Conservation (phyloP, 1,284 basidiomycete species). For the Rhodotorula sp. region DNA sequence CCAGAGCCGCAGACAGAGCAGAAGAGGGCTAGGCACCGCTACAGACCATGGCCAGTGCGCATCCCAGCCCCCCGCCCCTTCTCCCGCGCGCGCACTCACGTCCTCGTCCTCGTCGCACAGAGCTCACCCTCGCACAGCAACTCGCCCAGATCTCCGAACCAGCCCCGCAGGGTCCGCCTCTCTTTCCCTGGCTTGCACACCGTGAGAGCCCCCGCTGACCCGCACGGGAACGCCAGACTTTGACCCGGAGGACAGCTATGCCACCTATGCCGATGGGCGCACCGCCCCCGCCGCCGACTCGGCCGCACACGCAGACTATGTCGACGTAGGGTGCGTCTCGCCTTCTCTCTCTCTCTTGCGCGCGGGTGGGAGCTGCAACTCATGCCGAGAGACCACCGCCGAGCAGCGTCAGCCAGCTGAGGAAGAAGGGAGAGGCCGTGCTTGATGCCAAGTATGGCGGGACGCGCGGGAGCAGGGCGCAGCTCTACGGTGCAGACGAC, state of each 20-base stretch:
- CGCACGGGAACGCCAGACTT: slow-evolving; percentile 57
- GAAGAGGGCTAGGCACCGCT: too few species aligned
- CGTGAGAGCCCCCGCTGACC: background rate
- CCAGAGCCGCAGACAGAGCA: too few species aligned
- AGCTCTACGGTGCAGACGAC: slow-evolving; percentile 56
- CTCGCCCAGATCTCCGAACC: slow-evolving; percentile 73
- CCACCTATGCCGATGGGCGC: slow-evolving; percentile 48
- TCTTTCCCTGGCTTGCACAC: background rate
- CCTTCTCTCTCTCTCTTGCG: slow-evolving; percentile 19
- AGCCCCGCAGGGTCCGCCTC: slow-evolving; percentile 61
- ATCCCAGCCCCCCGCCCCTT: too few species aligned
- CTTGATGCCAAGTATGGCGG: slow-evolving; percentile 67
- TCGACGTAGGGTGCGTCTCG: slow-evolving; percentile 71
- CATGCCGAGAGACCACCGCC: too few species aligned
- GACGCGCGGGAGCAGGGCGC: slow-evolving; percentile 63
- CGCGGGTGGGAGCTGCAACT: too few species aligned
- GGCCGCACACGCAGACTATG: slow-evolving; percentile 66
- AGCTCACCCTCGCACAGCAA: slow-evolving; percentile 69
- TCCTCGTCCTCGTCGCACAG: slow-evolving; percentile 7
- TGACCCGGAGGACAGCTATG: slow-evolving; percentile 70
- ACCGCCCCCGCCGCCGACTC: slow-evolving; percentile 25
- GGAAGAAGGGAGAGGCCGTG: slow-evolving; percentile 58
- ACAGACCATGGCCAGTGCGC: slow-evolving; percentile 10
- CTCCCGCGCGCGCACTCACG: too few species aligned
- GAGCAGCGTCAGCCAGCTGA: slow-evolving; percentile 53